Percentiles rank a stretch among this genome's conserved stretches.
Evolutionary conservation across 495 filamentous ascomycete genomes (phyloP).

Genomic region (Hyaloscypha bicolor): DNA sequence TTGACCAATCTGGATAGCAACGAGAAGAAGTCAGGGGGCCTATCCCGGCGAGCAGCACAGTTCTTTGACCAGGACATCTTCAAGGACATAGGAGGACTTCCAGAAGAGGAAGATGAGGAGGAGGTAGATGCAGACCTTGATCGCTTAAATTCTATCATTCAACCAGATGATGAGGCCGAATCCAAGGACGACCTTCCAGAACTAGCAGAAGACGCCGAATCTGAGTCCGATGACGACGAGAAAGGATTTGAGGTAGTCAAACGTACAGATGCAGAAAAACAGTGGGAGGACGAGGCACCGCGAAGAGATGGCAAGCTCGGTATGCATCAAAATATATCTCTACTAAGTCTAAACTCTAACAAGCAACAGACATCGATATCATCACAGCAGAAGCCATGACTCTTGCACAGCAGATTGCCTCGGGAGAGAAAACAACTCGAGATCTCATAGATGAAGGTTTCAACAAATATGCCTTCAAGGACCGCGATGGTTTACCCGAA

Average conservation of each 20-base stretch:
- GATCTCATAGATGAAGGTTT: conserved; percentile 89
- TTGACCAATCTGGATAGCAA: conserved; percentile 54
- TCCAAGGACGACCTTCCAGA: conserved; percentile 39
- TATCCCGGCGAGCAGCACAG: conserved; percentile 79
- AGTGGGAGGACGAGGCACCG: conserved; percentile 71
- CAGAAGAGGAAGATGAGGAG: conserved; percentile 55
- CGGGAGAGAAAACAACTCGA: conserved; percentile 73
- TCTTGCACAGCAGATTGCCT: conserved; percentile 88
- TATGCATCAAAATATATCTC: conserved; percentile 36
- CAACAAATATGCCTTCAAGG: conserved; percentile 89
- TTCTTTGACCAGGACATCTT: conserved; percentile 99
- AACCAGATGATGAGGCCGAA: conserved; percentile 31
- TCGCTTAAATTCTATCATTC: conserved; percentile 20
- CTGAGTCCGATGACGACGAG: conserved; percentile 47
- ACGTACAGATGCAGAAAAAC: conserved; percentile 52
- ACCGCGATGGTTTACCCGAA: conserved; percentile 90
- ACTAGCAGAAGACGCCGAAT: conserved; percentile 39
- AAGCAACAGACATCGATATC: conserved; percentile 82
- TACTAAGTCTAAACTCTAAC: conserved; percentile 8
- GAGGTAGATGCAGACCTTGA: conserved; percentile 45
- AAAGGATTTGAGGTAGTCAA: conserved; percentile 59
- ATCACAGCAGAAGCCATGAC: conserved; percentile 99
- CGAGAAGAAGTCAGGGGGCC: conserved; percentile 47
- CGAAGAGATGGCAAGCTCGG: conserved; percentile 68
- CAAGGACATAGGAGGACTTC: conserved; percentile 68